Conservation (phyloP, 2,329 filamentous ascomycete species). For the Leptographium lundbergii region DNA sequence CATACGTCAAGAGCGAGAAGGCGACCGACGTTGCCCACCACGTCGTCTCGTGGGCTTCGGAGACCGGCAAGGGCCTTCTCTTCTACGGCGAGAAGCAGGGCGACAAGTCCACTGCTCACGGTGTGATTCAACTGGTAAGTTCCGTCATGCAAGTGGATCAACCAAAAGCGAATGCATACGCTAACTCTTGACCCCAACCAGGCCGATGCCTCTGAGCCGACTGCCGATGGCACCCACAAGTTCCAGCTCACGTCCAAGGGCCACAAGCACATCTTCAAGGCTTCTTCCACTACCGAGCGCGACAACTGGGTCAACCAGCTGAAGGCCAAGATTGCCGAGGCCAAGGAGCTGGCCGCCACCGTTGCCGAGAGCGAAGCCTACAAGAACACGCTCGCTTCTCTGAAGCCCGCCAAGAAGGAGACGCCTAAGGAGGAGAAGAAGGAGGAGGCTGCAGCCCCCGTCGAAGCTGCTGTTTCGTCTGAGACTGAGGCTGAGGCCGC, state of each 20-base stretch:
- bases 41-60: conserved; percentile 75
- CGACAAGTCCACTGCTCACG: conserved; percentile 69
- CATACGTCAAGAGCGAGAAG: conserved; percentile 85
- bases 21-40: conserved; percentile 59
- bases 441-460: conserved; percentile 14
- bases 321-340: conserved; percentile 72
- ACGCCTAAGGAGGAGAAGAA: conserved; percentile 17
- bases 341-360: conserved; percentile 63
- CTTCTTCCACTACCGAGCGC: conserved; percentile 58
- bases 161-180: not conserved
- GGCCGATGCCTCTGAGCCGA: conserved; percentile 55
- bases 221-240: conserved; percentile 63
- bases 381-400: conserved; percentile 70
- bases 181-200: conserved; percentile 16
- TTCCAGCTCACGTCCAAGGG: conserved; percentile 77
- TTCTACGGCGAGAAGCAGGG: conserved; percentile 77
- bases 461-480: conserved; percentile 13
- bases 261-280: conserved; percentile 93
- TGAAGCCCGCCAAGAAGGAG: conserved; percentile 38
- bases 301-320: conserved; percentile 85
- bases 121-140: conserved; percentile 75
- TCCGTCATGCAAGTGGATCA: not conserved
- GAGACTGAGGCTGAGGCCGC: conserved; percentile 14
- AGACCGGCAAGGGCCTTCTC: conserved; percentile 90
- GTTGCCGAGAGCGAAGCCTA: conserved; percentile 73